Evolutionary conservation across 208 protist genomes (phyloP).

Genomic region (Crithidia acanthocephali): DNA sequence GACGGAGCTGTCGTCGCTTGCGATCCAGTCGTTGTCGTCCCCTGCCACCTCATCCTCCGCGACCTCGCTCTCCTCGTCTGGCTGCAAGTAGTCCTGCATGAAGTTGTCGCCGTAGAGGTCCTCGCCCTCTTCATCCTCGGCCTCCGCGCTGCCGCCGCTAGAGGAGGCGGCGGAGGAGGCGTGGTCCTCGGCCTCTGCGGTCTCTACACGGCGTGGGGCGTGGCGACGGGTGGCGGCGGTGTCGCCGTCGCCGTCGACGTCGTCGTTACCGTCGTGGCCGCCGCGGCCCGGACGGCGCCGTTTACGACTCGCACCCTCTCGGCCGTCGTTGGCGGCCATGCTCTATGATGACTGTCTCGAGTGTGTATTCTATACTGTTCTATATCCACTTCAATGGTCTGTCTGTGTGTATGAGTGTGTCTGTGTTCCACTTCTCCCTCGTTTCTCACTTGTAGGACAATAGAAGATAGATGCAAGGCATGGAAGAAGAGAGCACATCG

Average conservation of each 20-base stretch:
- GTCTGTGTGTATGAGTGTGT: too few relatives aligned
- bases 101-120: constrained; percentile 91
- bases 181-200: constrained; percentile 25
- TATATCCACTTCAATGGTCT: background rate
- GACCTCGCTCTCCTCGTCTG: constrained; percentile 81
- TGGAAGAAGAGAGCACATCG: too few relatives aligned
- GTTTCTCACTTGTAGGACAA: too few relatives aligned
- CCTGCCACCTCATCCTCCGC: constrained; percentile 61
- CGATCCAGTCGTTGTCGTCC: constrained; percentile 67
- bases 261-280: constrained; percentile 1
- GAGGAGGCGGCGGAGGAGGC: constrained; percentile 24
- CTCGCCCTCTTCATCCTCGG: constrained; percentile 75
- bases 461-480: too few relatives aligned
- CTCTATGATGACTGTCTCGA: background rate
- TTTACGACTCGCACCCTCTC: constrained; percentile 20
- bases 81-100: constrained; percentile 86
- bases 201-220: too few relatives aligned
- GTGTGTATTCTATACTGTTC: background rate
- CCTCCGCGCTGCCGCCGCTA: constrained; percentile 7
- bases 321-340: constrained; percentile 13
- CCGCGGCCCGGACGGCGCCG: constrained; percentile 26
- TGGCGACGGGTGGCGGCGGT: background rate
- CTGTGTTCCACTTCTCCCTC: too few relatives aligned
- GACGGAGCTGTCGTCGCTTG: constrained; percentile 67
- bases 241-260: constrained; percentile 7